Conservation (phyloP, 495 filamentous ascomycete species). For the Hypoxylon perforatum region DNA sequence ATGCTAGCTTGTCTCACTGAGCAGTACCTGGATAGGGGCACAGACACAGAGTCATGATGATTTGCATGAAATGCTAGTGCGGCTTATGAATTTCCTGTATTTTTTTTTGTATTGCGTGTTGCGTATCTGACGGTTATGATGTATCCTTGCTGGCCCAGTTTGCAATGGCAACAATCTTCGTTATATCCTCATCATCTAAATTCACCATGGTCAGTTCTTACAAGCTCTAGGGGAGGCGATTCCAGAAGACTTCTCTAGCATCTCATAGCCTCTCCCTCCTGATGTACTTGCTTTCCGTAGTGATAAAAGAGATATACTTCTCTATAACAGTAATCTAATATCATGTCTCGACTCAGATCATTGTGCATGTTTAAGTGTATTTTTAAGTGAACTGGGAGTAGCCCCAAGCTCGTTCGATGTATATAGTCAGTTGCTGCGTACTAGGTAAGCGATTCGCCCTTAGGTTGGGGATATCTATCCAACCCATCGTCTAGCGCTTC, state of each 20-base stretch:
- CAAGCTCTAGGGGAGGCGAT: not conserved
- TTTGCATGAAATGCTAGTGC: constrained; percentile 13
- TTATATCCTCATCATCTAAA: not conserved
- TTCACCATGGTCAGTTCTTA: not conserved
- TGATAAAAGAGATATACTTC: constrained; percentile 14
- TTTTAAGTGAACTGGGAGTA: not conserved
- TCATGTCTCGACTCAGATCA: constrained; percentile 4
- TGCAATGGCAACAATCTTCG: not conserved
- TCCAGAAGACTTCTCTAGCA: not conserved
- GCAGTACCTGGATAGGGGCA: constrained; percentile 15
- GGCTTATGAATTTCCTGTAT: constrained; percentile 1
- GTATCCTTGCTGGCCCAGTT: constrained; percentile 10
- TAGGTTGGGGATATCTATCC: constrained; percentile 55
- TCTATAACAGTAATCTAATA: not conserved
- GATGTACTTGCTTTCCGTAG: not conserved
- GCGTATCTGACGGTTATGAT: not conserved
- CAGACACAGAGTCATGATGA: constrained; percentile 18
- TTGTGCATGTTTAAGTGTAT: not conserved
- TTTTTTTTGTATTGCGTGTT: constrained; percentile 10
- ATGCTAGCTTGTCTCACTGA: constrained; percentile 1
- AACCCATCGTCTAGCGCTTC: constrained; percentile 85
- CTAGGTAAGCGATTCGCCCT: not conserved
- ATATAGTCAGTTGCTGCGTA: not conserved
- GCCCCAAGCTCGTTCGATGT: not conserved
- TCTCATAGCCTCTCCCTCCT: not conserved